These are phyloP conservation scores for Alternaria sp. DNA, from an alignment of 2,329 filamentous ascomycete genomes.

Conservation along the genomic window DNA sequence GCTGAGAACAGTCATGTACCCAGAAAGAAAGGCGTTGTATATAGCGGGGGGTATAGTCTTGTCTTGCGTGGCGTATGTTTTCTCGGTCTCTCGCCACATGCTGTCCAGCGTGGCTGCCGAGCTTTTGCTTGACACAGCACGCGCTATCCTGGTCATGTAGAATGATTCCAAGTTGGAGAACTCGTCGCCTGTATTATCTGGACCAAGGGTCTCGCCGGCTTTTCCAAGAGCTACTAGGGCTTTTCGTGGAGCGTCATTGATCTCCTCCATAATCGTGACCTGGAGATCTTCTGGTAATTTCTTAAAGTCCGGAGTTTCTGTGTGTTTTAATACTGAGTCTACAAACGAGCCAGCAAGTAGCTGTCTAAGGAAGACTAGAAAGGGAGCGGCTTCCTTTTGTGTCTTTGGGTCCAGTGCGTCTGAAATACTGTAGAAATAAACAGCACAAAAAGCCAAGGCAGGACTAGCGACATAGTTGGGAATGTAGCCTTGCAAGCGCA, in stretches of 20 bases:
- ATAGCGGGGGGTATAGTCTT: constrained; percentile 38
- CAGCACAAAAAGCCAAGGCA: constrained; percentile 36
- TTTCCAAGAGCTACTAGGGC: constrained; percentile 26
- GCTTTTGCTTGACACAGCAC: constrained; percentile 25
- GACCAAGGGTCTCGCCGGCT: not conserved
- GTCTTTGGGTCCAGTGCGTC: constrained; percentile 23
- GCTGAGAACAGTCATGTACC: constrained; percentile 54
- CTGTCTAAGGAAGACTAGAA: constrained; percentile 33
- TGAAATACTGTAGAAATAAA: constrained; percentile 40
- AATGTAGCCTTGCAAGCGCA: constrained; percentile 34
- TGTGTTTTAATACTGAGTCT: constrained; percentile 17
- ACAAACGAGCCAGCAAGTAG: constrained; percentile 32
- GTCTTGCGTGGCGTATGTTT: constrained; percentile 21
- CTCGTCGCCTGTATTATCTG: constrained; percentile 8
- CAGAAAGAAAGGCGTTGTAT: constrained; percentile 56
- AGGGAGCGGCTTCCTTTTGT: constrained; percentile 33
- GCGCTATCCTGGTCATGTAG: constrained; percentile 34
- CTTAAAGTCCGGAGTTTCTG: constrained; percentile 15
- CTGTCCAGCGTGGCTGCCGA: constrained; percentile 24
- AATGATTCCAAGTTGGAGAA: constrained; percentile 29
- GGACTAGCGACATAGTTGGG: constrained; percentile 25
- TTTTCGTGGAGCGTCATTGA: constrained; percentile 30
- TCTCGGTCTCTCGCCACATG: constrained; percentile 31
- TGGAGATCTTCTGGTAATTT: constrained; percentile 23
- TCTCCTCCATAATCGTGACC: constrained; percentile 20